Conservation (phyloP, 306 rosid genomes). For the Trichosanthes cucumerina region DNA sequence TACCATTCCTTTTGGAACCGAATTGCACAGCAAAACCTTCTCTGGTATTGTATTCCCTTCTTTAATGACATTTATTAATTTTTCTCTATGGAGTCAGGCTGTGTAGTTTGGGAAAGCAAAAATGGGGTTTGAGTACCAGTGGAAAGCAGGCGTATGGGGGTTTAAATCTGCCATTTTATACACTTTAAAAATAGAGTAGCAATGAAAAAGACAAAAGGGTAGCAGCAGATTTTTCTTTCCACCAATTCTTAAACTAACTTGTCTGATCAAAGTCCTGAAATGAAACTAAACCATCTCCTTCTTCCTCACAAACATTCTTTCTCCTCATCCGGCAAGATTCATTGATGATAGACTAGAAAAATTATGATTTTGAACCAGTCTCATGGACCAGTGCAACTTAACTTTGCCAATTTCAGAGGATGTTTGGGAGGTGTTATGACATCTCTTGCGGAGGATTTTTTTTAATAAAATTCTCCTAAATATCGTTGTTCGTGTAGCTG, state of each 20-base stretch:
- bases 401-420: conserved; percentile 41
- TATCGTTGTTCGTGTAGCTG: neutral
- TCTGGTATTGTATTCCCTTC: too few species aligned
- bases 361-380: neutral
- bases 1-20: too few species aligned
- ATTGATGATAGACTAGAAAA: neutral
- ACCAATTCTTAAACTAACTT: neutral
- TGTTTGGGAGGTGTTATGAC: neutral
- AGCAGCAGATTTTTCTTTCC: neutral
- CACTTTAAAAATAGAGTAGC: too few species aligned
- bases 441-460: too few species aligned
- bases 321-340: neutral
- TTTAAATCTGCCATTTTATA: too few species aligned
- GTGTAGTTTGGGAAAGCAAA: too few species aligned
- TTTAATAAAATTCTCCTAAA: neutral
- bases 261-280: neutral
- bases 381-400: neutral
- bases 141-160: too few species aligned
- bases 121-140: too few species aligned
- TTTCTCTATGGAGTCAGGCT: too few species aligned
- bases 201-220: neutral
- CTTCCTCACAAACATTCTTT: neutral
- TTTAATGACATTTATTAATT: too few species aligned
- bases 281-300: neutral
- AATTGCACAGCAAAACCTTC: too few species aligned